Conservation (phyloP, 495 filamentous ascomycete genomes). For the Aspergillus olivimuriae region DNA sequence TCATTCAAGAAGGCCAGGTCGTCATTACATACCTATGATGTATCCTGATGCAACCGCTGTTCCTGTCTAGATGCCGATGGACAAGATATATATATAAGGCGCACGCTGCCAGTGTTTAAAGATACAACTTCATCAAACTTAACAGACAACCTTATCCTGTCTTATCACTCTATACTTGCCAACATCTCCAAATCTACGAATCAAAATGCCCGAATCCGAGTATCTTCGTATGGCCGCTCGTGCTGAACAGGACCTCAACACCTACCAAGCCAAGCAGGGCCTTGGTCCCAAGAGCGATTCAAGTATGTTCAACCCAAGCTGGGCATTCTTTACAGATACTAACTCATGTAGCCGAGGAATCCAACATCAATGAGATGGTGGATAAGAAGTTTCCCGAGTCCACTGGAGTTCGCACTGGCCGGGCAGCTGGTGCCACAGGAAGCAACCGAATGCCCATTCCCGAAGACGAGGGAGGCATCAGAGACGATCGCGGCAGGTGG, state of each 20-base stretch:
- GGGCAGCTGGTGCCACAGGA: conserved; percentile 39
- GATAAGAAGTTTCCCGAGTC: conserved; percentile 36
- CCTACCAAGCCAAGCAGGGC: conserved; percentile 45
- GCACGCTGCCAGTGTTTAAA: too few relatives aligned
- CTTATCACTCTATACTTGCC: not conserved
- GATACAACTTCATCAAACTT: too few relatives aligned
- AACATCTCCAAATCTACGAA: not conserved
- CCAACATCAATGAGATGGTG: conserved; percentile 45
- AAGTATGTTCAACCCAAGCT: conserved; percentile 24
- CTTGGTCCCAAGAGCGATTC: conserved; percentile 37
- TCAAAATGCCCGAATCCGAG: conserved; percentile 31
- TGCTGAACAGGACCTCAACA: conserved; percentile 50
- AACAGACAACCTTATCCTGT: not conserved
- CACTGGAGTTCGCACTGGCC: conserved; percentile 39
- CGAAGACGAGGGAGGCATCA: conserved; percentile 43
- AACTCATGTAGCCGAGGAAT: conserved; percentile 38
- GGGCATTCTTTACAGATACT: not conserved
- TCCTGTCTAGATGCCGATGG: too few relatives aligned
- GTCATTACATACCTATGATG: conserved; percentile 40
- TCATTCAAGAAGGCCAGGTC: too few relatives aligned
- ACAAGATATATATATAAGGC: conserved; percentile 4
- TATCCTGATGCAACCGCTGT: conserved; percentile 27
- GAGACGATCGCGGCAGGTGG: conserved; percentile 40
- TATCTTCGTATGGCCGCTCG: conserved; percentile 34
- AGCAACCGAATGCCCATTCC: conserved; percentile 48